These are phyloP conservation scores for Sindora glabra DNA, from an alignment of 306 rosid genomes.

Conservation along the genomic window DNA sequence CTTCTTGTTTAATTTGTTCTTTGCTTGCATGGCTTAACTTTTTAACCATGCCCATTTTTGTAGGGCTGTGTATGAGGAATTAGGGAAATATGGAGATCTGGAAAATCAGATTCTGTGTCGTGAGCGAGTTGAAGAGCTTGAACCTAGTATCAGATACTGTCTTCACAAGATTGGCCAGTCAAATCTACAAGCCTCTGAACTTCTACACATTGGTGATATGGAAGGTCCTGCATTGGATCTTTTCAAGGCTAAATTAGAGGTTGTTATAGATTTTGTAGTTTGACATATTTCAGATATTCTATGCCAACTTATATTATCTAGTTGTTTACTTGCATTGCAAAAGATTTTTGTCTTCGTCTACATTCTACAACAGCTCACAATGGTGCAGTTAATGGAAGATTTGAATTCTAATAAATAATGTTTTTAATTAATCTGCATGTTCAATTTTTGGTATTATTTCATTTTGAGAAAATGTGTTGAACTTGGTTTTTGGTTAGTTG, in stretches of 20 bases:
- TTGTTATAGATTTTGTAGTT: constrained; percentile 30
- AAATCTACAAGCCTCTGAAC: constrained; percentile 90
- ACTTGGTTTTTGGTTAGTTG: not conserved
- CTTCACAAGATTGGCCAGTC: constrained; percentile 87
- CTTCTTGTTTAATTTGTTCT: constrained; percentile 11
- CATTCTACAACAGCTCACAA: not conserved
- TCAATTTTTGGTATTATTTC: not conserved
- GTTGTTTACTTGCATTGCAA: not conserved
- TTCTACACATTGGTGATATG: constrained; percentile 85
- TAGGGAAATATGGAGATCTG: constrained; percentile 91
- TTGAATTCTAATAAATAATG: not conserved
- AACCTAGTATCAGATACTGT: constrained; percentile 92
- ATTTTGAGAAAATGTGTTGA: not conserved
- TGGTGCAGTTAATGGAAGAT: not conserved
- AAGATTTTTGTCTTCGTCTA: constrained; percentile 8
- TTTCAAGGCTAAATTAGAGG: constrained; percentile 92
- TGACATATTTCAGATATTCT: not conserved
- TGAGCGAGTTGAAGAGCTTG: constrained; percentile 95
- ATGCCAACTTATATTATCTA: not conserved
- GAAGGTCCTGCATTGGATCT: constrained; percentile 99
- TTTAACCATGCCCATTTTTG: constrained; percentile 13
- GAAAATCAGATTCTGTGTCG: constrained; percentile 95
- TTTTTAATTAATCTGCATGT: not conserved
- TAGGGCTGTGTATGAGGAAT: constrained; percentile 94
- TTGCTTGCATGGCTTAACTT: not conserved